Conservation (phyloP, 257 asterid species). For the Solanum appendiculatum region DNA sequence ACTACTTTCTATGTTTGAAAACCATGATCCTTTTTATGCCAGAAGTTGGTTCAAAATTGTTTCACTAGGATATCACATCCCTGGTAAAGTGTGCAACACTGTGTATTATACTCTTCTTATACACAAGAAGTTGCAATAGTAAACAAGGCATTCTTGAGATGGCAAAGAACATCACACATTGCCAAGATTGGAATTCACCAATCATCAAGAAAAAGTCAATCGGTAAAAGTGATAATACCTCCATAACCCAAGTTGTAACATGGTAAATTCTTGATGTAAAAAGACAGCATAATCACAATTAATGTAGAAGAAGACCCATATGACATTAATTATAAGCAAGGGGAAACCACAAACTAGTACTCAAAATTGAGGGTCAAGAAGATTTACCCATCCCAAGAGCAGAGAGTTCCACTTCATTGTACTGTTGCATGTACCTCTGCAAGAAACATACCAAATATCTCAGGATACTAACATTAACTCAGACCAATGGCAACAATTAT, state of each 20-base stretch:
- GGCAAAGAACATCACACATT: not conserved
- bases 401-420: slow-evolving; percentile 64
- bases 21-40: not conserved
- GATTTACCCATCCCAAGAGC: slow-evolving; percentile 77
- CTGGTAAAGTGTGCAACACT: not conserved
- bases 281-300: not conserved
- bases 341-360: not conserved
- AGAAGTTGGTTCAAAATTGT: not conserved
- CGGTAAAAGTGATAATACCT: not conserved
- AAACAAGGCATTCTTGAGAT: not conserved
- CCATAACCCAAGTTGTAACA: not conserved
- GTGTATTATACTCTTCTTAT: not conserved
- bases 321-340: not conserved
- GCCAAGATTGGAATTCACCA: not conserved
- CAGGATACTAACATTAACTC: not conserved
- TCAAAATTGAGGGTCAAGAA: not conserved
- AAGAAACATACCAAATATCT: not conserved
- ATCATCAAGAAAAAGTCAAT: not conserved
- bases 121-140: not conserved
- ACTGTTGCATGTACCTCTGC: slow-evolving; percentile 71
- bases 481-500: not conserved
- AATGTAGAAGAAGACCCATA: not conserved
- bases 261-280: not conserved
- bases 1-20: not conserved
- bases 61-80: not conserved